Evolutionary conservation across 129 eudicot genomes (phyloP), one percentile per base, ranked within the genome.

Genomic region (Daucus carota): DNA sequence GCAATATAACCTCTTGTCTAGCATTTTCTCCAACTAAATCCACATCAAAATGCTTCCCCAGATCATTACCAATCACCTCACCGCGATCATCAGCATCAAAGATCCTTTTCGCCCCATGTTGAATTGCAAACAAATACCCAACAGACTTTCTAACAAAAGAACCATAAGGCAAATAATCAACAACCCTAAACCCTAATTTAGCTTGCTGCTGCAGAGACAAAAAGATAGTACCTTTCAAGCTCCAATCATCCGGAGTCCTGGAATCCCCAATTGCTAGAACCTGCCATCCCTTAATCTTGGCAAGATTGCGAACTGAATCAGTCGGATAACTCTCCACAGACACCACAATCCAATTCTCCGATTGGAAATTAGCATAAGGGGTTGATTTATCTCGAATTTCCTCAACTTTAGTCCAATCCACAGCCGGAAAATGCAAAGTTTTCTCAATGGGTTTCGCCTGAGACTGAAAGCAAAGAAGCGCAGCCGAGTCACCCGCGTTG

Each of bases 1-100:
- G 96, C 79, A 91, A 81, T 16, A 95, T 78, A 75, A 91, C 85
- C 73, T 95, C 99, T 82, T 95, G 97, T 80, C 97, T 86, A 83
- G 96, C 96, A 74, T 83, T 81, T 81, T 94, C 92, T 72, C 99
- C 97, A 24, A 89, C 78, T 68, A 94, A 82, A 43, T 91, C 97
- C 9, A 94, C 97, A 85, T 94, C 99, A 85, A 94, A 94, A 86
- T 91, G 97, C 78, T 88, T 94, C 67, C 97, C 97, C 24, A 94
- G 76, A 85, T 94, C 96, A 79, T 84, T 80, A 83, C 84, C 96
- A 65, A 94, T 91, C 15, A 94, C 92, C 33, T 94, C 92, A n/a
- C 97, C 97, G 22, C 99, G 85, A 88, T 91, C 94, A 86, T 94
- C 99, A 63, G 96, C 92, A 78, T 94, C 99, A 70, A 86, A 91